Evolutionary conservation across 1,139 yeast genomes (phyloP).

Genomic region (Taphrina communis): DNA sequence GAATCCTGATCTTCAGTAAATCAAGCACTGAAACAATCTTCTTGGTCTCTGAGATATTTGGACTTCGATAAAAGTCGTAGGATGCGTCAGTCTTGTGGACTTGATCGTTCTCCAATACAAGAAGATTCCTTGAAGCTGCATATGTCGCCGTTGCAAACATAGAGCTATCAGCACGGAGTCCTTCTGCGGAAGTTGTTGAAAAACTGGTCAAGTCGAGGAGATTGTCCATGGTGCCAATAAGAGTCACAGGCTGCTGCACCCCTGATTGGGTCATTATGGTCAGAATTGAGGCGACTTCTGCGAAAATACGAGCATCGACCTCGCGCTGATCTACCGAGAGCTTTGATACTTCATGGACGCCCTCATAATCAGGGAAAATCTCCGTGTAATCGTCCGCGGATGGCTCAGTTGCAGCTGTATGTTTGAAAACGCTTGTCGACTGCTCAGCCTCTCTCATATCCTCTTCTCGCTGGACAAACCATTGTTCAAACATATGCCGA

Average conservation of each 20-base stretch:
- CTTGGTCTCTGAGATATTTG: slow-evolving; percentile 65
- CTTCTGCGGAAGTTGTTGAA: neutral
- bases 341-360: slow-evolving; percentile 47
- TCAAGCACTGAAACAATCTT: slow-evolving; percentile 52
- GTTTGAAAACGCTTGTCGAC: slow-evolving; percentile 48
- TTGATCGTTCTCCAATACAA: neutral
- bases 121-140: slow-evolving; percentile 12
- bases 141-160: slow-evolving; percentile 27
- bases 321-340: slow-evolving; percentile 5
- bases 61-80: slow-evolving; percentile 74
- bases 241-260: neutral
- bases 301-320: slow-evolving; percentile 9
- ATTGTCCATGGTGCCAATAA: neutral
- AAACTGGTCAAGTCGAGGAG: neutral
- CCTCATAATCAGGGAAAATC: slow-evolving; percentile 89
- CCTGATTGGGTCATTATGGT: neutral
- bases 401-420: slow-evolving; percentile 63
- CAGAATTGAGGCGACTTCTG: neutral
- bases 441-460: slow-evolving; percentile 18
- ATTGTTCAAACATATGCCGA: slow-evolving; percentile 18
- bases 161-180: neutral
- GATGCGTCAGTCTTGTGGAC: neutral
- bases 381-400: slow-evolving; percentile 73
- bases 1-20: slow-evolving; percentile 58
- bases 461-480: slow-evolving; percentile 28